These are phyloP conservation scores for Xylariaceae sp. DNA, from an alignment of 2,329 filamentous ascomycete genomes.

Conservation along the genomic window DNA sequence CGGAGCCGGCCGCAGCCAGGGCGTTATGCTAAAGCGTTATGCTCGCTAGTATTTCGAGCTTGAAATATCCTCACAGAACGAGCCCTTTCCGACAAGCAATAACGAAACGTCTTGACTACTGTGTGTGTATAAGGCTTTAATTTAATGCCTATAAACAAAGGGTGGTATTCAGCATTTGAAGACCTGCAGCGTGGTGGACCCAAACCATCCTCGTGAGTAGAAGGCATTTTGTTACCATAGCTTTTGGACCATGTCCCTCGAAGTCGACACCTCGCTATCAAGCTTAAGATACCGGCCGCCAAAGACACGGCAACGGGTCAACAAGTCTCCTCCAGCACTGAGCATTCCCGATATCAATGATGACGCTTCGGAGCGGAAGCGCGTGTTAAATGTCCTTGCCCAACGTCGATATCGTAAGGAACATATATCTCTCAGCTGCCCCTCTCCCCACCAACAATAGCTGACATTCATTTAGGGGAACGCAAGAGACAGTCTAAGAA, in stretches of 20 bases:
- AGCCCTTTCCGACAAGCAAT: too few relatives aligned
- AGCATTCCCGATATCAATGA: constrained; percentile 44
- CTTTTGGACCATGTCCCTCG: too few relatives aligned
- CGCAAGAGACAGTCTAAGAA: too few relatives aligned
- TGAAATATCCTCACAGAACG: constrained; percentile 2
- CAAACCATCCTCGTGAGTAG: too few relatives aligned
- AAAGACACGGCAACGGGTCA: constrained; percentile 32
- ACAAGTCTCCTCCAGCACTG: constrained; percentile 37
- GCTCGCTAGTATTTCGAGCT: constrained; percentile 1
- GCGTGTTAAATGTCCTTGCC: constrained; percentile 49
- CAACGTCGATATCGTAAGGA: constrained; percentile 48
- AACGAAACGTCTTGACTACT: too few relatives aligned
- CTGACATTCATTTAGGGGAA: neutral
- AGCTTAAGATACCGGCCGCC: constrained; percentile 10
- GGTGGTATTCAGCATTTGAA: too few relatives aligned
- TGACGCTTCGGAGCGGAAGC: constrained; percentile 48
- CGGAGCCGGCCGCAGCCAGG: too few relatives aligned
- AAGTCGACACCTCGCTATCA: too few relatives aligned
- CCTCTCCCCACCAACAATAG: constrained; percentile 6
- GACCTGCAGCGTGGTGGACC: too few relatives aligned
- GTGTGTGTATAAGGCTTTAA: too few relatives aligned
- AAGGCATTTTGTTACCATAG: too few relatives aligned
- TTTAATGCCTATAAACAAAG: too few relatives aligned
- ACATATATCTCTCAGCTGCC: neutral
- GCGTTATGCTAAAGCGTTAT: constrained; percentile 15